Evolutionary conservation across 176 grass and related monocot species (phyloP).

Genomic region (Rhynchospora breviuscula): DNA sequence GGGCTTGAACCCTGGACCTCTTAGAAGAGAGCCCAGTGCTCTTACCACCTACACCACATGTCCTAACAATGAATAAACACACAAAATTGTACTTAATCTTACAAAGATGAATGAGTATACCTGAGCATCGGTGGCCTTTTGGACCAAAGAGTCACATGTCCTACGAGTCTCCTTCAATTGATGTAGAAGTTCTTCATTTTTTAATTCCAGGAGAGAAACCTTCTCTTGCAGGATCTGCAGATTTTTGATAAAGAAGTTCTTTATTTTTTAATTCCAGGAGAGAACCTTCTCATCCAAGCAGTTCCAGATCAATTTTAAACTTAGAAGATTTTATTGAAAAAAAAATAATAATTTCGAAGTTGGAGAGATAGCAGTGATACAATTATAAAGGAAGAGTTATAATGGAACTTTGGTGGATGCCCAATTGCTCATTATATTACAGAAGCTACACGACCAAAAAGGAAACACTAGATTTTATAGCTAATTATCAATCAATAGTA

Average conservation of each 20-base stretch:
- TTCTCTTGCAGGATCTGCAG: constrained; percentile 78
- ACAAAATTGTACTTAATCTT: background rate
- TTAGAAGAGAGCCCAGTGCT: too few relatives aligned
- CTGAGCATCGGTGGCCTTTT: constrained; percentile 54
- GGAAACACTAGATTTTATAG: background rate
- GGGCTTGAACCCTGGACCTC: too few relatives aligned
- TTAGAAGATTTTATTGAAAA: background rate
- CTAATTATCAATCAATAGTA: background rate
- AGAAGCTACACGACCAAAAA: background rate
- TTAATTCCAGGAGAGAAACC: constrained; percentile 66
- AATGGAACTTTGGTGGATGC: too few relatives aligned
- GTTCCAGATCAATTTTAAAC: background rate
- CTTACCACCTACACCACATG: too few relatives aligned
- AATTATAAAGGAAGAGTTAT: too few relatives aligned
- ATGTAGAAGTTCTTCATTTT: constrained; percentile 60
- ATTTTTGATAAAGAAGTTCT: constrained; percentile 43
- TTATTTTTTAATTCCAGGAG: constrained; percentile 73
- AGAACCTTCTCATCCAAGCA: constrained; percentile 44
- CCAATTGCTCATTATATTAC: background rate
- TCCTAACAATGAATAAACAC: background rate
- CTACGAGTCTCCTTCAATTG: constrained; percentile 58
- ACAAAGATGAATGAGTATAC: constrained; percentile 30
- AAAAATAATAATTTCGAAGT: background rate
- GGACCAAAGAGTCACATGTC: constrained; percentile 53
- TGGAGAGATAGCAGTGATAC: background rate